phyloP scores from a whole-genome alignment of 2,329 filamentous ascomycete species.

The Aspergillus sp. region DNA sequence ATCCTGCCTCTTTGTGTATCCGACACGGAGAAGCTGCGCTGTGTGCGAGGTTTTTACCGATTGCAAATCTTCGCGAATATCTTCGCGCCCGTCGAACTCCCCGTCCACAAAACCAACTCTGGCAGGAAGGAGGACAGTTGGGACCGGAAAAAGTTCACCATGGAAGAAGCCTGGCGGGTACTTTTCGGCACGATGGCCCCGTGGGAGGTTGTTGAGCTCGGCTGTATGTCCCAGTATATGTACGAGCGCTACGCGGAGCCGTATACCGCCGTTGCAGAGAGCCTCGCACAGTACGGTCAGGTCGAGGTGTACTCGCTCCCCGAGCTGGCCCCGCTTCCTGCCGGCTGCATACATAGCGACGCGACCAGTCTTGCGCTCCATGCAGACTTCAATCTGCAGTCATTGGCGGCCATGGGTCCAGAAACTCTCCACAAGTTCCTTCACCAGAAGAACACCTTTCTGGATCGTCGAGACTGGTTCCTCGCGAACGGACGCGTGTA shows the following conservation, averaged over 20 bases:
- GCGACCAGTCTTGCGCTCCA: background rate
- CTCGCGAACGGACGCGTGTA: conserved; percentile 1
- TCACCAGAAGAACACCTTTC: conserved; percentile 1
- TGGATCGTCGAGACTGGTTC: conserved; percentile 7
- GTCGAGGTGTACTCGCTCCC: conserved; percentile 2
- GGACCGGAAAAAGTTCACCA: conserved; percentile 1
- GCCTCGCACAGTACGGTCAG: conserved; percentile 1
- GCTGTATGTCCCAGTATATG: conserved; percentile 9
- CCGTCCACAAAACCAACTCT: background rate
- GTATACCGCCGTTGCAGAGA: conserved; percentile 3
- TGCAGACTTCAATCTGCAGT: background rate
- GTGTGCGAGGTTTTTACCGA: conserved; percentile 11
- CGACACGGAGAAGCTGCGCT: conserved; percentile 5
- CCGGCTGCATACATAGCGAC: background rate
- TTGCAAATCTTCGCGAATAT: conserved; percentile 10
- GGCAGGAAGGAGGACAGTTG: conserved; percentile 2
- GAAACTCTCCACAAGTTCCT: conserved; percentile 9
- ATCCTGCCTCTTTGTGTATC: conserved; percentile 5
- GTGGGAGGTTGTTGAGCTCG: conserved; percentile 16
- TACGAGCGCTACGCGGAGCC: background rate
- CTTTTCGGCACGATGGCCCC: conserved; percentile 12
- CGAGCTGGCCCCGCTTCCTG: conserved; percentile 3
- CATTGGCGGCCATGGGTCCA: conserved; percentile 7
- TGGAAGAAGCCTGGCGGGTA: conserved; percentile 6
- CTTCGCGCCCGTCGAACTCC: conserved; percentile 5